Conservation (phyloP, 805 yeast genomes). For the Monosporozyma solicola region DNA sequence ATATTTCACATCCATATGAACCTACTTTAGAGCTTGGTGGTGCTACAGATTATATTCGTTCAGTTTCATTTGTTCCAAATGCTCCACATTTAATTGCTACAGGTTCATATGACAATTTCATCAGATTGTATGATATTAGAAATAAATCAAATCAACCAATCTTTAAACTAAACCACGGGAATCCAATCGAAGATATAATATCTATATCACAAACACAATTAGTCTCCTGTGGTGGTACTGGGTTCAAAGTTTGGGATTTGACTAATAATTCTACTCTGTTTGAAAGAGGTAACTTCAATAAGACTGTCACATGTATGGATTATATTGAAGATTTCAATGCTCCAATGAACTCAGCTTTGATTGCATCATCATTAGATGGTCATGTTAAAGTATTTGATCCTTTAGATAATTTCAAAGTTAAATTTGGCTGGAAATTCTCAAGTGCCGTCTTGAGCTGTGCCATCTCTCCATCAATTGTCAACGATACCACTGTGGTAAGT, state of each 20-base stretch:
- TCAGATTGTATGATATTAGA: constrained; percentile 80
- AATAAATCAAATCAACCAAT: constrained; percentile 39
- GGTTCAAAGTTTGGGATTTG: constrained; percentile 86
- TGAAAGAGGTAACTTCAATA: constrained; percentile 80
- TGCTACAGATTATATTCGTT: constrained; percentile 82
- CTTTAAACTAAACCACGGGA: constrained; percentile 56
- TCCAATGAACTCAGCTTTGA: constrained; percentile 39
- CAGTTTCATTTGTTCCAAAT: constrained; percentile 67
- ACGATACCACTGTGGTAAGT: not conserved
- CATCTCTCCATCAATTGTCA: constrained; percentile 53
- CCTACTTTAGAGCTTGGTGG: constrained; percentile 63
- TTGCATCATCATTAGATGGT: constrained; percentile 95
- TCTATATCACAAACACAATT: constrained; percentile 65
- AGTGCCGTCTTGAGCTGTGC: constrained; percentile 87
- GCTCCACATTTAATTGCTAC: constrained; percentile 76
- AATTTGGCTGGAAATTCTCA: constrained; percentile 96
- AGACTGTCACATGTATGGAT: constrained; percentile 76
- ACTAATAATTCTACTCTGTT: constrained; percentile 58
- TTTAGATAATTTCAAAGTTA: constrained; percentile 70
- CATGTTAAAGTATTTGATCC: constrained; percentile 93
- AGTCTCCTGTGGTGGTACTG: constrained; percentile 73
- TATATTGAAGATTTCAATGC: constrained; percentile 26
- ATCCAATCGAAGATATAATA: constrained; percentile 79
- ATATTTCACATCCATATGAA: constrained; percentile 65
- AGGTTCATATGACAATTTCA: constrained; percentile 87